Base-by-base conservation (phyloP, 768 basidiomycete species). In the Boletus subparvulus region DNA sequence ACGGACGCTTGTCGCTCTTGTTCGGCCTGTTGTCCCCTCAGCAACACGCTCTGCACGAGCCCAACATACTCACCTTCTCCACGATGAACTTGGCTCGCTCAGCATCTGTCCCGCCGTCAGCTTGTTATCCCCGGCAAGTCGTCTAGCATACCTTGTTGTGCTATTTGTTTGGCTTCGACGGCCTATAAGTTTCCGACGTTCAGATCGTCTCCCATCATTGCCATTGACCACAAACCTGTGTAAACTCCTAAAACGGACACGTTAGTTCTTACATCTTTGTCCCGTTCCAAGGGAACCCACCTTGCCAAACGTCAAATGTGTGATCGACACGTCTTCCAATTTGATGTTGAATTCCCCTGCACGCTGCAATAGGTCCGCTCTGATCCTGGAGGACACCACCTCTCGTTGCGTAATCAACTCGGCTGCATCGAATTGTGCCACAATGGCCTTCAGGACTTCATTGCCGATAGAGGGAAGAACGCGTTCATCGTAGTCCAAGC, bases 81-180 rank as follows among this genome's bases (percentile, higher is more conserved):
- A 99, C 97, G 61, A 98, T 91, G 74, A 98, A 99, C 75, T 98
- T 98, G 55, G 97, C 97, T 35, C 97, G 86, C 77, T 99, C 97
- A 60, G 97, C 97, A 75, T 98, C 96, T 94, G 63, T 30, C 39
- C 13, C 16, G 37, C 6, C 12, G 60, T 71, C 46, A 70, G 68
- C 46, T n/a, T 16, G 47, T 52, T 47, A 47, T 24, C 21, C 39
- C 3, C 6, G 2, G 24, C n/a, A 32, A 40, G 32, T 47, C 30
- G 21, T 28, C 42, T n/a, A 5, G 60, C 77, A 47, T 64, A 92
- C 92, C 92, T 83, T 99, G 97, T 73, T 99, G 97, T 11, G 97
- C 97, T 71, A 99, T 98, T 74, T 98, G 97, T 74, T 99, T 99
- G 40, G 96, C 96, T 76, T 99, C 97, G 10, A 99, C 97, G n/a